Base-by-base conservation (phyloP, 2,329 filamentous ascomycete genomes). In the Aquanectria penicillioides region DNA sequence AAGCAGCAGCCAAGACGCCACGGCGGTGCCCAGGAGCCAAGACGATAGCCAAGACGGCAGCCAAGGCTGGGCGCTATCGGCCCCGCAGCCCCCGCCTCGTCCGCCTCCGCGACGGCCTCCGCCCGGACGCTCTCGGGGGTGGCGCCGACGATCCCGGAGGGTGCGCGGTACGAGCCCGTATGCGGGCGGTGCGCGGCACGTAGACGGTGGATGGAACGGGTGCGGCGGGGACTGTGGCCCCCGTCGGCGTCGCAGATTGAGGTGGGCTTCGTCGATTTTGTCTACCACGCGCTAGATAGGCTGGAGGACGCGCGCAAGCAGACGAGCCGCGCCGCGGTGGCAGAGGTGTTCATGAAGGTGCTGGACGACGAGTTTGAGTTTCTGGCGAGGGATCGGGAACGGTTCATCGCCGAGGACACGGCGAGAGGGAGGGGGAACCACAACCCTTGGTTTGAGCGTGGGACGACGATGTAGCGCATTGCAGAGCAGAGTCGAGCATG, bases 161-260 rank as follows among this genome's bases (percentile, higher is more conserved):
- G 37, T 9, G 20, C 8, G 4, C 11, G 15, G 2, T 17, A 46
- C 8, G 12, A 25, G 2, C 17, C 10, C 5, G 15, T 23, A 1
- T 71, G 69, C 50, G 9, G 23, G 17, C 40, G 43, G 1, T 71
- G 69, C 29, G n/a, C 37, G 7, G 56, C 57, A 2, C 47, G 36
- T 4, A 6, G n/a, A 1, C 49, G 28, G 18, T 68, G 57, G 29
- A 33, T 34, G 9, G 5, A 3, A 6, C 9, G 8, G 4, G 36
- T 71, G 5, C 6, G 50, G 2, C 6, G 17, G 2, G 59, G 63
- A 15, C 31, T 57, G 23, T 65, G 41, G 57, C 65, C 62, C 0
- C 6, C 12, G 3, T 18, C 34, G 10, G 13, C 53, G 6, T 17
- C 12, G 12, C 25, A 59, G 1, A 23, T 65, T 2, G 63, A 65